phyloP scores from a whole-genome alignment of 2,329 filamentous ascomycete genomes.

The Neospermospora avenae region DNA sequence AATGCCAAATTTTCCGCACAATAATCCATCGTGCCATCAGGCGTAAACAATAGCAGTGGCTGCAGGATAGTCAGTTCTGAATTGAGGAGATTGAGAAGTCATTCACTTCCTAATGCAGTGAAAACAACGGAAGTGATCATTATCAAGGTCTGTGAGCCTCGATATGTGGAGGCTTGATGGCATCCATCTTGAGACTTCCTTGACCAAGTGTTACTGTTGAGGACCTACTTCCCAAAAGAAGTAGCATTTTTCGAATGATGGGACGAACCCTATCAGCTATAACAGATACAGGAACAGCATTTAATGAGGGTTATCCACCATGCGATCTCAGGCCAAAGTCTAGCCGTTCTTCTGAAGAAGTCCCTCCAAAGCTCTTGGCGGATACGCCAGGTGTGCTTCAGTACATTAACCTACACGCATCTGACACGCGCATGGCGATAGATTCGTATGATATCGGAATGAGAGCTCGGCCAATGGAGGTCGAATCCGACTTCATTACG shows the following conservation, averaged over 20 bases:
- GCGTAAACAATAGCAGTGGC: constrained; percentile 12
- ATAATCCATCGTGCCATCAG: constrained; percentile 13
- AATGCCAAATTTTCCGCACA: constrained; percentile 6
- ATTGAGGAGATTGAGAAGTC: not conserved
- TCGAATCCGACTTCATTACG: not conserved
- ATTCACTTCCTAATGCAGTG: constrained; percentile 16
- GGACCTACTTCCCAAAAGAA: not conserved
- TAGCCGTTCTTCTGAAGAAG: not conserved
- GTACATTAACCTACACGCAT: not conserved
- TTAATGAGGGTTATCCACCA: not conserved
- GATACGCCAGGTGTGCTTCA: not conserved
- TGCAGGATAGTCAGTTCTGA: not conserved
- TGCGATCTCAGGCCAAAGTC: not conserved
- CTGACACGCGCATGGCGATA: not conserved
- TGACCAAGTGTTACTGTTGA: not conserved
- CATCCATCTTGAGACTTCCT: not conserved
- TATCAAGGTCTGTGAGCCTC: constrained; percentile 7
- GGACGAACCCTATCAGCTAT: not conserved
- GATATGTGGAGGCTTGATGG: not conserved
- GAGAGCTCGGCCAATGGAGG: not conserved
- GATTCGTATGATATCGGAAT: not conserved
- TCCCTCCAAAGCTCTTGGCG: not conserved
- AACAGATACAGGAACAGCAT: not conserved
- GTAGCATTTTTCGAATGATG: not conserved
- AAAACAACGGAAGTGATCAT: constrained; percentile 10